A percentile compares a stretch with the other conserved stretches of the same genome.
phyloP scores from a whole-genome alignment of 73 alveolate species.

The Blepharisma japonicum region DNA sequence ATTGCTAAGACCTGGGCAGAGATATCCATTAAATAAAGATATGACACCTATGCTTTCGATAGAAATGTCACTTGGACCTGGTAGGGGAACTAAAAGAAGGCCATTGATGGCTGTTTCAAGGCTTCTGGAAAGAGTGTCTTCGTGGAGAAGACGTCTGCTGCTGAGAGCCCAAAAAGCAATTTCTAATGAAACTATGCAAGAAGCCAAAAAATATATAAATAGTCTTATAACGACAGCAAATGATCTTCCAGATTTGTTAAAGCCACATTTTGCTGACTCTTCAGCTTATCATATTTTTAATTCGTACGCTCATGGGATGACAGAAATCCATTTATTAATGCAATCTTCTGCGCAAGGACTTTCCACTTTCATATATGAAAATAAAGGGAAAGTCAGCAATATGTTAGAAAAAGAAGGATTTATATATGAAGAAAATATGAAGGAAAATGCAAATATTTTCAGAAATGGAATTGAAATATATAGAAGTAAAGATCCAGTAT shows the following conservation, averaged over 20 bases:
- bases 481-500: slow-evolving; percentile 21
- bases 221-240: background rate
- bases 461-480: slow-evolving; percentile 26
- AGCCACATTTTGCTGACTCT: background rate
- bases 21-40: too few relatives aligned
- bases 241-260: background rate
- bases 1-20: background rate
- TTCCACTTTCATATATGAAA: slow-evolving; percentile 20
- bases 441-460: slow-evolving; percentile 16
- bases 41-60: too few relatives aligned
- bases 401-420: background rate
- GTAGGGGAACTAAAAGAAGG: slow-evolving; percentile 18
- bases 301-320: background rate
- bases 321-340: background rate
- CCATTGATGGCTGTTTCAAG: slow-evolving; percentile 9
- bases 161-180: background rate
- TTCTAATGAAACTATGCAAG: background rate
- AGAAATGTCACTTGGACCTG: slow-evolving; percentile 24
- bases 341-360: slow-evolving; percentile 11
- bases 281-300: background rate
- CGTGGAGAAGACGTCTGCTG: background rate
- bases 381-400: background rate
- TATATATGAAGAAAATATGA: background rate
- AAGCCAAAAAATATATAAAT: too few relatives aligned
- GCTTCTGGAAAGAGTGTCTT: background rate